Conservation (phyloP, 2,329 filamentous ascomycete genomes). For the Xylariaceae sp. region DNA sequence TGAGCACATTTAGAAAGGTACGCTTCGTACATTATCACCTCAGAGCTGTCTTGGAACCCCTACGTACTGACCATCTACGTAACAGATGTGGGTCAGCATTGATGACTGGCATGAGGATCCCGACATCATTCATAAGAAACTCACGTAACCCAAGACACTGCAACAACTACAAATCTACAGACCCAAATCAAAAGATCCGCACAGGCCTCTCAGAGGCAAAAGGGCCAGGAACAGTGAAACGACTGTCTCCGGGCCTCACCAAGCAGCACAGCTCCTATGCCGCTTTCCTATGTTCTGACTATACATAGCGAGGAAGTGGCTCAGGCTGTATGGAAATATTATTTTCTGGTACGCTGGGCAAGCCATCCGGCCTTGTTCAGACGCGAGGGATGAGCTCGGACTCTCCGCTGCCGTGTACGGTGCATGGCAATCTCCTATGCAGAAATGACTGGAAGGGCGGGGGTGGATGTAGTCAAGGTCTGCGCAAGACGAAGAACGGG, state of each 20-base stretch:
- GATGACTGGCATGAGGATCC: conserved; percentile 99
- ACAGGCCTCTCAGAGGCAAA: background rate
- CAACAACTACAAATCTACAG: conserved; percentile 4
- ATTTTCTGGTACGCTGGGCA: background rate
- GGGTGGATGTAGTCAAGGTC: background rate
- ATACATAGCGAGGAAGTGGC: background rate
- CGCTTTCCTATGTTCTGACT: conserved; percentile 3
- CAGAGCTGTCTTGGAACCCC: background rate
- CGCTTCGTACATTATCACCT: conserved; percentile 28
- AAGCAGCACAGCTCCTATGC: background rate
- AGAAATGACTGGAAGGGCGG: background rate
- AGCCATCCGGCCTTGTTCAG: background rate
- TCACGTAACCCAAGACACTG: conserved; percentile 57
- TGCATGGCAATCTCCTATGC: conserved; percentile 2
- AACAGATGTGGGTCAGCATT: conserved; percentile 97
- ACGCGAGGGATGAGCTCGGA: background rate
- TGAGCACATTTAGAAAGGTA: conserved; percentile 98
- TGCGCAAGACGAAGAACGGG: background rate
- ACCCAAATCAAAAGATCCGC: background rate
- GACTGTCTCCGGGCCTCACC: background rate
- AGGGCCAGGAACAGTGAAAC: background rate
- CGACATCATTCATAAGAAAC: conserved; percentile 97
- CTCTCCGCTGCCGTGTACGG: background rate
- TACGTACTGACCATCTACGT: conserved; percentile 14
- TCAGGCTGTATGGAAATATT: conserved; percentile 4